Evolutionary conservation across 306 rosid genomes (phyloP).

Genomic region (Quercus engelmannii): DNA sequence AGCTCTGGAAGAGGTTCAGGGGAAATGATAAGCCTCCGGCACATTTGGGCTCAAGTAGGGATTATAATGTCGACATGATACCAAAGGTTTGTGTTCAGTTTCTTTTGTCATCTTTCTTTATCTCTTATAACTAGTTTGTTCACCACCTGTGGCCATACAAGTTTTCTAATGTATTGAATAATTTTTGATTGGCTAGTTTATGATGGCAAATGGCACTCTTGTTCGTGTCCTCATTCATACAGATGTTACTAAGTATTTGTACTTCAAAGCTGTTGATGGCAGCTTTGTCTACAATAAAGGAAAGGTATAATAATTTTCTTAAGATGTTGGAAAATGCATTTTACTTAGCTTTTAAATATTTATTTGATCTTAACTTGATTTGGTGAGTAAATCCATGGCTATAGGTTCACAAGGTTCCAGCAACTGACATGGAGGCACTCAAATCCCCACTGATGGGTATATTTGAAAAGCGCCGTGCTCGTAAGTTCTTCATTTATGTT

Average conservation of each 20-base stretch:
- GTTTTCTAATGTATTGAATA: background rate
- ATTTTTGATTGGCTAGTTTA: conserved; percentile 49
- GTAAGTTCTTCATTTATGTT: conserved; percentile 89
- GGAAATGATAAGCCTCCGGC: conserved; percentile 84
- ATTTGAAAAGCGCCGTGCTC: conserved; percentile 93
- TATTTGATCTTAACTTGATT: conserved; percentile 4
- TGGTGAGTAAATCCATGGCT: conserved; percentile 9
- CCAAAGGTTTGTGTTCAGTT: conserved; percentile 61
- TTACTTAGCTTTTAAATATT: background rate
- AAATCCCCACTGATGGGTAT: conserved; percentile 95
- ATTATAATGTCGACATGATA: conserved; percentile 91
- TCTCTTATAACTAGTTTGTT: background rate
- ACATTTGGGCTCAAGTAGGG: conserved; percentile 90
- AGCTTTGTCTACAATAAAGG: conserved; percentile 68
- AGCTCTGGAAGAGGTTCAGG: conserved; percentile 96
- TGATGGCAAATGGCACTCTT: conserved; percentile 96
- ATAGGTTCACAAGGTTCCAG: conserved; percentile 93
- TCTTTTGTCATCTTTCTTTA: background rate
- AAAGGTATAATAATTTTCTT: conserved; percentile 41
- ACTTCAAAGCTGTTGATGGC: conserved; percentile 90
- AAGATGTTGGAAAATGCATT: background rate
- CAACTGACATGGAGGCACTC: conserved; percentile 89
- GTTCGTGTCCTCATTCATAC: conserved; percentile 97
- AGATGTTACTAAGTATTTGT: conserved; percentile 91
- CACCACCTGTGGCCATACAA: background rate